These are phyloP conservation scores for Suhomyces yuchorum DNA, from an alignment of 1,139 yeast genomes.

Conservation along the genomic window DNA sequence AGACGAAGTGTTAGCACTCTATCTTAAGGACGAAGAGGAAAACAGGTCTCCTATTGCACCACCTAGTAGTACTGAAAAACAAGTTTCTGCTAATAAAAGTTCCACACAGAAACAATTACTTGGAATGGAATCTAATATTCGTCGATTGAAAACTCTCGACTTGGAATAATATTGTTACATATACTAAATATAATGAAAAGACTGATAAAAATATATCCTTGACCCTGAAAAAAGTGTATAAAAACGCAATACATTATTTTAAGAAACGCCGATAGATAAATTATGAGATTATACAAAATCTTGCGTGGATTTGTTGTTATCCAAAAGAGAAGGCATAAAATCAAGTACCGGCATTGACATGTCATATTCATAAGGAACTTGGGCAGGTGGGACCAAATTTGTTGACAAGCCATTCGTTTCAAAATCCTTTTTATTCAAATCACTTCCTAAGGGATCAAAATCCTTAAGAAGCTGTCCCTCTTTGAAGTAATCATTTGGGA, in stretches of 20 bases:
- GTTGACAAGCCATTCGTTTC: slow-evolving; percentile 5
- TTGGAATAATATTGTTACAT: slow-evolving; percentile 9
- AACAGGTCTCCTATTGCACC: slow-evolving; percentile 22
- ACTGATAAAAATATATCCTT: neutral
- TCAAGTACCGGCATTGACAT: slow-evolving; percentile 18
- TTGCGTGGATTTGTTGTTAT: slow-evolving; percentile 7
- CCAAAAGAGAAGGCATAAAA: slow-evolving; percentile 13
- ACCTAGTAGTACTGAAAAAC: slow-evolving; percentile 20
- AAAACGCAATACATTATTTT: slow-evolving; percentile 2
- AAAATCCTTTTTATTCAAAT: neutral
- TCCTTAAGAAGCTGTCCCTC: slow-evolving; percentile 1
- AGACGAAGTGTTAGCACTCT: slow-evolving; percentile 68
- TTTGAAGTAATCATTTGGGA: slow-evolving; percentile 11
- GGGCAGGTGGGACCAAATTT: slow-evolving; percentile 17
- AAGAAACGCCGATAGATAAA: slow-evolving; percentile 9
- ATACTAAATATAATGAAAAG: slow-evolving; percentile 6
- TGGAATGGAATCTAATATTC: slow-evolving; percentile 38
- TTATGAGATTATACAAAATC: slow-evolving; percentile 1
- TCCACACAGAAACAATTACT: slow-evolving; percentile 23
- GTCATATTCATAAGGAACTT: slow-evolving; percentile 18
- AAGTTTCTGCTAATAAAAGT: slow-evolving; percentile 13
- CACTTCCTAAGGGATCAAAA: slow-evolving; percentile 3
- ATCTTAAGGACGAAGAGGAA: slow-evolving; percentile 54
- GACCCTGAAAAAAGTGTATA: slow-evolving; percentile 3
- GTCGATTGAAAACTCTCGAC: slow-evolving; percentile 27